Conservation (phyloP, 441 rosid species). For the Erodium trifolium region DNA sequence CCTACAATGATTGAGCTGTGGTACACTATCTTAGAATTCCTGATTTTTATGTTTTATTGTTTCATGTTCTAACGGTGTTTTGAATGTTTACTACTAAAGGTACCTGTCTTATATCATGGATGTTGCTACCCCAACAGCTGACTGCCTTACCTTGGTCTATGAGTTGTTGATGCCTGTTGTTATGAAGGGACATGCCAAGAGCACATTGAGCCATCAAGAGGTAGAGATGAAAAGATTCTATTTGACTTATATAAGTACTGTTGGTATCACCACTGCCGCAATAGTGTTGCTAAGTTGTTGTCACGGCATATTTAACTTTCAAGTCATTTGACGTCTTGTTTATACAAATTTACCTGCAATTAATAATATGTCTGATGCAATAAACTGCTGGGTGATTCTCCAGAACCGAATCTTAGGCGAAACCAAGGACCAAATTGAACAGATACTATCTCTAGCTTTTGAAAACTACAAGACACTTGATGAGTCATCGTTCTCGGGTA, state of each 20-base stretch:
- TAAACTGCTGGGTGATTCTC: conserved; percentile 22
- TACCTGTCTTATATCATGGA: conserved; percentile 95
- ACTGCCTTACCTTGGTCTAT: conserved; percentile 82
- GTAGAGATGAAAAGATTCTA: conserved; percentile 27
- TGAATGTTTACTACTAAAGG: conserved; percentile 34
- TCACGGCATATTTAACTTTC: not conserved
- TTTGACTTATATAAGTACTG: not conserved
- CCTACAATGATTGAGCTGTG: conserved; percentile 11
- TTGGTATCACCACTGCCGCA: not conserved
- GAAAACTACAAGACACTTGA: conserved; percentile 95
- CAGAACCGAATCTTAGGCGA: conserved; percentile 93
- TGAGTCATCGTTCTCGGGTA: conserved; percentile 72
- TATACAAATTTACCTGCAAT: conserved; percentile 15
- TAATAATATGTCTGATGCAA: conserved; percentile 10
- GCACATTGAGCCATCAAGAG: conserved; percentile 94
- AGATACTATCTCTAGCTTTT: conserved; percentile 69
- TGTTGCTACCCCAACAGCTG: conserved; percentile 96
- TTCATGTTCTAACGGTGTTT: conserved; percentile 9
- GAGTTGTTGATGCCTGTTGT: conserved; percentile 77
- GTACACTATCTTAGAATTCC: conserved; percentile 4
- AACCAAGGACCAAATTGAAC: conserved; percentile 91
- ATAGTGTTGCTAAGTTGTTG: too few relatives aligned
- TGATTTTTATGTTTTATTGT: not conserved
- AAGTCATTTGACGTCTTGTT: conserved; percentile 4
- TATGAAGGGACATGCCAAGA: conserved; percentile 76